Evolutionary conservation across 805 yeast genomes (phyloP).

Genomic region (Wickerhamiella sorbophila): DNA sequence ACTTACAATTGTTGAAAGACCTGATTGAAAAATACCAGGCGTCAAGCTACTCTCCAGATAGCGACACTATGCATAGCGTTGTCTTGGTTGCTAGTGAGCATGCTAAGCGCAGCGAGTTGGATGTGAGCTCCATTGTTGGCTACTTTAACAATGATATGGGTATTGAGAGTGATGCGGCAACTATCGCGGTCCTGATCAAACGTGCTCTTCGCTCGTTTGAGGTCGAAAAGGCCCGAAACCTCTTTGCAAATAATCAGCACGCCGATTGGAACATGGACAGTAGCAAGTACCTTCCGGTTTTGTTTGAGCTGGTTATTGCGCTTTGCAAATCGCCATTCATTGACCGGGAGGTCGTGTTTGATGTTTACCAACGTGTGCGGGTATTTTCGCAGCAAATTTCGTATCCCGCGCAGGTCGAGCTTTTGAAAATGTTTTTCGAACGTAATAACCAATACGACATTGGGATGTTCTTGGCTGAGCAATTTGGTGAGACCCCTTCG

Average conservation of each 20-base stretch:
- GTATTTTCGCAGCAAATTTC: conserved; percentile 29
- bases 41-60: conserved; percentile 16
- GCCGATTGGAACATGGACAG: conserved; percentile 32
- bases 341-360: conserved; percentile 20
- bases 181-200: conserved; percentile 27
- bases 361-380: conserved; percentile 31
- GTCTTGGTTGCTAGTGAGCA: conserved; percentile 18
- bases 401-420: conserved; percentile 27
- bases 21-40: conserved; percentile 12
- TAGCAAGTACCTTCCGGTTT: conserved; percentile 13
- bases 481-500: conserved; percentile 26
- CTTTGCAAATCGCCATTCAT: conserved; percentile 20
- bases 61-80: conserved; percentile 17
- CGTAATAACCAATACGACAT: conserved; percentile 30
- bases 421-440: conserved; percentile 27
- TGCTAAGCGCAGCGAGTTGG: conserved; percentile 18
- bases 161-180: conserved; percentile 26
- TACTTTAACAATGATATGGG: conserved; percentile 24
- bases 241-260: conserved; percentile 29
- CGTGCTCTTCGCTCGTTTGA: conserved; percentile 23
- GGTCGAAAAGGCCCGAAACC: conserved; percentile 21
- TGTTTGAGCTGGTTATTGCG: conserved; percentile 22
- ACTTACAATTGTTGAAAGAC: conserved; percentile 7
- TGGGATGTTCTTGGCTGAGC: conserved; percentile 30
- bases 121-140: conserved; percentile 16